phyloP scores from a whole-genome alignment of 2,329 filamentous ascomycete genomes.

The Bipolaris zeicola region DNA sequence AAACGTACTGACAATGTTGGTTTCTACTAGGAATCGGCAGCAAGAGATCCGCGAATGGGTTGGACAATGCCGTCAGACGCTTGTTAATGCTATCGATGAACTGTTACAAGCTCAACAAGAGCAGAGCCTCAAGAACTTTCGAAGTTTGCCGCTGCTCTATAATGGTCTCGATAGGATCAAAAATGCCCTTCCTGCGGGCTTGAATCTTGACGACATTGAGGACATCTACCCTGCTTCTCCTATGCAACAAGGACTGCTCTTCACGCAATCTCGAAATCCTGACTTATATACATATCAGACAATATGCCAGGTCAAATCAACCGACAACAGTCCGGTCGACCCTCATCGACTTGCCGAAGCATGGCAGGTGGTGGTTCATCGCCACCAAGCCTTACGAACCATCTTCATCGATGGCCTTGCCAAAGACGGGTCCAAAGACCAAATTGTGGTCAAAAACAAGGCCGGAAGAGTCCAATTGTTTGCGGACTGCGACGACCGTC shows the following conservation, averaged over 20 bases:
- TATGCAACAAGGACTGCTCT: conserved; percentile 40
- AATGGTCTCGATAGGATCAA: conserved; percentile 35
- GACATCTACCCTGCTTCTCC: conserved; percentile 40
- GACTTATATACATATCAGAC: conserved; percentile 40
- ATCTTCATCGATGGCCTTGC: conserved; percentile 45
- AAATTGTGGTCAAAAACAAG: conserved; percentile 39
- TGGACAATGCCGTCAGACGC: conserved; percentile 33
- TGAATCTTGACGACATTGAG: conserved; percentile 30
- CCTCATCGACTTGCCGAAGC: conserved; percentile 36
- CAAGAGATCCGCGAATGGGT: conserved; percentile 39
- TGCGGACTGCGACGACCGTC: conserved; percentile 28
- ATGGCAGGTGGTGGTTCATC: conserved; percentile 45
- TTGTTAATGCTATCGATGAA: conserved; percentile 40
- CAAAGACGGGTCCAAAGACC: conserved; percentile 40
- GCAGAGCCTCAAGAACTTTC: conserved; percentile 37
- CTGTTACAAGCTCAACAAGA: conserved; percentile 34
- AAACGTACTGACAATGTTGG: neutral
- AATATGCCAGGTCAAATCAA: conserved; percentile 36
- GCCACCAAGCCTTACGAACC: conserved; percentile 40
- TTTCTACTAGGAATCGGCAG: conserved; percentile 24
- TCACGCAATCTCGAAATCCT: conserved; percentile 39
- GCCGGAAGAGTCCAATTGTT: conserved; percentile 34
- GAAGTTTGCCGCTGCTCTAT: conserved; percentile 39
- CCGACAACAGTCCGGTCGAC: conserved; percentile 26
- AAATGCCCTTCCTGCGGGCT: conserved; percentile 24